Conservation (phyloP, 1,284 basidiomycete genomes). For the Rhodotorula glutinis region DNA sequence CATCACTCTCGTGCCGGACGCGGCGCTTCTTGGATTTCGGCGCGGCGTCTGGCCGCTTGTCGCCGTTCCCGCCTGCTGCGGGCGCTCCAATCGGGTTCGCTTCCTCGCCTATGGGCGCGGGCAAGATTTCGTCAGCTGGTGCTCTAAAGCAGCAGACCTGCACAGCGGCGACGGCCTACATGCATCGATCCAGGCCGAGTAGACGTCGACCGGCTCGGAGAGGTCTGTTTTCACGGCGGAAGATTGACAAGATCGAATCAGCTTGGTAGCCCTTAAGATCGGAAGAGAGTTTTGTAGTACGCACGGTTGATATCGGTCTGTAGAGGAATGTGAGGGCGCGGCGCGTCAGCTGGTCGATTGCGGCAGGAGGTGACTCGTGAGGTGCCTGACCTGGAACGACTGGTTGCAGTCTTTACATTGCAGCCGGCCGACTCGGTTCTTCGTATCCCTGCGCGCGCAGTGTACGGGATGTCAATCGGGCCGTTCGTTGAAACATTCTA, state of each 20-base stretch:
- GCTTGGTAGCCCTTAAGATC: not conserved
- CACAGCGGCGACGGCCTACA: too few species aligned
- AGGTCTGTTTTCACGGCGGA: slow-evolving; percentile 41
- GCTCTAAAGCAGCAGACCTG: too few species aligned
- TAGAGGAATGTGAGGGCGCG: too few species aligned
- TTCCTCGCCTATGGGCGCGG: not conserved
- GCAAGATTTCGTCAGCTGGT: not conserved
- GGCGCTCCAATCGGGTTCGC: slow-evolving; percentile 4
- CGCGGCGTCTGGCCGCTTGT: not conserved
- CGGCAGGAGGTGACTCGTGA: too few species aligned
- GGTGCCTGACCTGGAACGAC: slow-evolving; percentile 38
- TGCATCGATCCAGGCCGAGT: slow-evolving; percentile 51
- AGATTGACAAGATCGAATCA: not conserved
- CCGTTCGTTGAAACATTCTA: not conserved
- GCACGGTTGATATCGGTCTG: slow-evolving; percentile 45
- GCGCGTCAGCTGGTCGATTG: too few species aligned
- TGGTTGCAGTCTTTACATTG: slow-evolving; percentile 50
- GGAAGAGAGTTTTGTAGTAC: not conserved
- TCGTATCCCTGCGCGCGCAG: slow-evolving; percentile 45
- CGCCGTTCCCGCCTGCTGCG: not conserved
- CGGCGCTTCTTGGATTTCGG: slow-evolving; percentile 2
- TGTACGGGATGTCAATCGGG: not conserved
- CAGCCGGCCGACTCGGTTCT: slow-evolving; percentile 46
- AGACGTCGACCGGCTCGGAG: slow-evolving; percentile 50
- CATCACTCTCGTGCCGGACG: slow-evolving; percentile 2